Evolutionary conservation across 768 basidiomycete species (phyloP).

Genomic region (Boletellus ananas): DNA sequence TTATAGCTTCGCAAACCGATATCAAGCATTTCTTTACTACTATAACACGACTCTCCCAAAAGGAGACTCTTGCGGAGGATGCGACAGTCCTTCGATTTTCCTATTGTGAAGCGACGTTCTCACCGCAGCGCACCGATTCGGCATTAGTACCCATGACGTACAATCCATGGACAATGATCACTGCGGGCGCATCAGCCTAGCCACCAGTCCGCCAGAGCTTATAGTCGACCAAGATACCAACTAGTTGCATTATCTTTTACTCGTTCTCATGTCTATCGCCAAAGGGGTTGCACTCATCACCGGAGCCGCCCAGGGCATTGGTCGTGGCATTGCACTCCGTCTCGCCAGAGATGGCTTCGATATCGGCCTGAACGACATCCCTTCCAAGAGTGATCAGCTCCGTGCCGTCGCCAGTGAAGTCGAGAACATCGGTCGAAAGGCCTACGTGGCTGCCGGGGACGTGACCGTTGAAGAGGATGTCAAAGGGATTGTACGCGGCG

Average conservation of each 20-base stretch:
- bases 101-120: no score
- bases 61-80: no score
- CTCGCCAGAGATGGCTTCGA: constrained; percentile 34
- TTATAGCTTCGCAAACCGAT: no score
- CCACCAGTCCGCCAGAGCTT: no score
- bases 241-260: neutral
- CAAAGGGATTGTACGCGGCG: constrained; percentile 33
- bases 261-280: constrained; percentile 14
- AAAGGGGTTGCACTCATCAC: constrained; percentile 36
- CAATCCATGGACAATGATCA: no score
- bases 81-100: no score
- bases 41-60: no score
- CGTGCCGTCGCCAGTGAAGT: constrained; percentile 29
- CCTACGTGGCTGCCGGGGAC: constrained; percentile 33
- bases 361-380: constrained; percentile 30
- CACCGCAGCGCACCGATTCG: no score
- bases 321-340: constrained; percentile 30
- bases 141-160: no score
- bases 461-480: constrained; percentile 43
- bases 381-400: constrained; percentile 27
- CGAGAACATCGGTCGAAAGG: constrained; percentile 24
- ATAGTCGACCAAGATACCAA: no score
- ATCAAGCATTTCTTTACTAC: no score
- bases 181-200: no score
- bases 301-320: constrained; percentile 30